These are phyloP conservation scores for Larix kaempferi DNA, from an alignment of 75 land plant genomes.

Conservation along the genomic window DNA sequence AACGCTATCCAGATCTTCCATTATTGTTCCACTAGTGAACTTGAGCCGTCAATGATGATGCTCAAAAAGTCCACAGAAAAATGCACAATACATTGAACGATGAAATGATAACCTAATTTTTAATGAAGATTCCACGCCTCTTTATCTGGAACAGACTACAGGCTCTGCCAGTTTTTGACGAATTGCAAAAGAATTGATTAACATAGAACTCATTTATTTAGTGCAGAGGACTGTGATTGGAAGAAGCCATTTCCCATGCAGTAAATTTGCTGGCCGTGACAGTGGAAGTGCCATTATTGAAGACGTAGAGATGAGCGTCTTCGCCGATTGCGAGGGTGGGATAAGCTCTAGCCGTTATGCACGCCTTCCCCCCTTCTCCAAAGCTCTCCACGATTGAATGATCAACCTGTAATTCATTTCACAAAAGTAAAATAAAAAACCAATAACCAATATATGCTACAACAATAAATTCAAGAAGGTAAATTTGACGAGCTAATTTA, in stretches of 20 bases:
- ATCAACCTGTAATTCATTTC: conserved; percentile 33
- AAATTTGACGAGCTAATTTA: not conserved
- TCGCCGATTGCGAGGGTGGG: conserved; percentile 32
- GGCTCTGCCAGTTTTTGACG: too few species aligned
- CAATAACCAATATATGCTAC: not conserved
- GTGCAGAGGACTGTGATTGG: too few species aligned
- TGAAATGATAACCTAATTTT: too few species aligned
- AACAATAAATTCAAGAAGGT: not conserved
- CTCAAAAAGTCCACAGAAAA: too few species aligned
- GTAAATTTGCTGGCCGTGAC: conserved; percentile 16
- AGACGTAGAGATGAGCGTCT: conserved; percentile 38
- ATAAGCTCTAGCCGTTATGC: conserved; percentile 51
- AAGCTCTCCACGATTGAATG: conserved; percentile 61
- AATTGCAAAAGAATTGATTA: too few species aligned
- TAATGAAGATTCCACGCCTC: too few species aligned
- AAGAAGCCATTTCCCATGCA: conserved; percentile 54
- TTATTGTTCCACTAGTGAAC: too few species aligned
- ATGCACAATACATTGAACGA: too few species aligned
- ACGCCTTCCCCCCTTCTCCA: conserved; percentile 45
- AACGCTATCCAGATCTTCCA: too few species aligned
- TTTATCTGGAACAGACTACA: too few species aligned
- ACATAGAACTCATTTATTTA: too few species aligned
- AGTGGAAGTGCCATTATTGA: conserved; percentile 34
- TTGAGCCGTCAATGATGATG: too few species aligned
- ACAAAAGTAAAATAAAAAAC: not conserved